These are phyloP conservation scores for Penicillium olsonii DNA, from an alignment of 2,329 filamentous ascomycete species.

Conservation along the genomic window DNA sequence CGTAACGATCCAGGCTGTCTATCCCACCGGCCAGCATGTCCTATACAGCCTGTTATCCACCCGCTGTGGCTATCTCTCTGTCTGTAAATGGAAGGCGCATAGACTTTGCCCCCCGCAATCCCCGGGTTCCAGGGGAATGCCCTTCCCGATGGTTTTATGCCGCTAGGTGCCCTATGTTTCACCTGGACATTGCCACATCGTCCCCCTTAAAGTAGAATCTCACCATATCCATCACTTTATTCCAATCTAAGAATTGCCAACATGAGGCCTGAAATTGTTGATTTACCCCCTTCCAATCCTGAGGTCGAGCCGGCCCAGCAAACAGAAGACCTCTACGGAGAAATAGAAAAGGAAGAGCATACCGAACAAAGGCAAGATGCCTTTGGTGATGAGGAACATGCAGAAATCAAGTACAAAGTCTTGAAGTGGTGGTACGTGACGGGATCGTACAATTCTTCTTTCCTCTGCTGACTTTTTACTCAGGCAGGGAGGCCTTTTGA, in stretches of 20 bases:
- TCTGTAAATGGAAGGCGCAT: neutral
- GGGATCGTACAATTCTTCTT: neutral
- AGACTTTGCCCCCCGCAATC: neutral
- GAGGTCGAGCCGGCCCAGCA: neutral
- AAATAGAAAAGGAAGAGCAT: neutral
- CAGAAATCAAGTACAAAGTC: neutral
- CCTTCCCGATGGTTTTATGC: neutral
- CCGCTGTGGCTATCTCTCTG: neutral
- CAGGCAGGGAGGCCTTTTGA: constrained; percentile 31
- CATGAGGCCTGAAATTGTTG: neutral
- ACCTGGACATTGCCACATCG: neutral
- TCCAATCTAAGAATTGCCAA: neutral
- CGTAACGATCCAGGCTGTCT: neutral
- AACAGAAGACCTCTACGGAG: neutral
- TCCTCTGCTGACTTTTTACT: neutral
- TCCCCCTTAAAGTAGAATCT: neutral
- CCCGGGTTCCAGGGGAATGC: neutral
- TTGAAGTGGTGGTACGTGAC: neutral
- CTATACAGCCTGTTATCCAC: neutral
- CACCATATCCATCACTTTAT: neutral
- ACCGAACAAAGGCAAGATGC: neutral
- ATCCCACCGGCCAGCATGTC: neutral
- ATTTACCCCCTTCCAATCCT: neutral
- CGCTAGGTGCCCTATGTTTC: neutral
- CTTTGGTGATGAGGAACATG: neutral